Evolutionary conservation across 2,329 filamentous ascomycete species (phyloP), one percentile per base, ranked within the genome.

Genomic region (Nakataea oryzae): DNA sequence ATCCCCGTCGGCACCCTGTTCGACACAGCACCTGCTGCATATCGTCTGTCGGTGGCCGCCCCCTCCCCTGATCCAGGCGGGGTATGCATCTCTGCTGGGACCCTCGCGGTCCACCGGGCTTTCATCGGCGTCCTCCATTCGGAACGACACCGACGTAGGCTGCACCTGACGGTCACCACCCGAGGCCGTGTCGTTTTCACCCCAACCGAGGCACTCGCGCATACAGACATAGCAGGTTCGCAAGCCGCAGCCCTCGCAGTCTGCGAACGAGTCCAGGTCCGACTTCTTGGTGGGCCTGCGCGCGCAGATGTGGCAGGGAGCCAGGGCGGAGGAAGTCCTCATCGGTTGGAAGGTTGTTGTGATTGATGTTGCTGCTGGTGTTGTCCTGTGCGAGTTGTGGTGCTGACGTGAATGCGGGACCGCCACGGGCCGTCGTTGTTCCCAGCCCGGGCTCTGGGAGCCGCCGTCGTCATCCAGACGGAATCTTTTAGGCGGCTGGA

Each of bases 181-280:
- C 11, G 68, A 66, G 27, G 55, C 57, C 12, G 64, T 63, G 21
- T 65, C 66, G 21, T 66, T 62, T n/a, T 67, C 65, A 54, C 74
- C 74, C 77, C 79, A 81, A 2, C 82, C 82, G 14, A 80, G 74
- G 67, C 87, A 90, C 66, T 84, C 76, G 29, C 87, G 76, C 57
- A 88, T 81, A 70, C 87, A 90, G n/a, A 90, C 78, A 68, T 82
- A 89, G 70, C 87, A 90, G 0, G 86, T 83, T 55, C 86, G 78
- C 65, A 81, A 75, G 12, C 79, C 76, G 69, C 87, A 90, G 17
- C 82, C 79, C 66, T 82, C 75, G 70, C 87, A 90, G 67, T 85
- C 78, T 58, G 85, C 81, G 69, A 85, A 89, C 12, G 82, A 83
- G 70, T 88, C 86, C 41, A 90, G 78, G 62, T 90, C 86, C 7